phyloP scores from a whole-genome alignment of 371 early-diverging fungal genomes.

The Basidiobolus meristosporus region DNA sequence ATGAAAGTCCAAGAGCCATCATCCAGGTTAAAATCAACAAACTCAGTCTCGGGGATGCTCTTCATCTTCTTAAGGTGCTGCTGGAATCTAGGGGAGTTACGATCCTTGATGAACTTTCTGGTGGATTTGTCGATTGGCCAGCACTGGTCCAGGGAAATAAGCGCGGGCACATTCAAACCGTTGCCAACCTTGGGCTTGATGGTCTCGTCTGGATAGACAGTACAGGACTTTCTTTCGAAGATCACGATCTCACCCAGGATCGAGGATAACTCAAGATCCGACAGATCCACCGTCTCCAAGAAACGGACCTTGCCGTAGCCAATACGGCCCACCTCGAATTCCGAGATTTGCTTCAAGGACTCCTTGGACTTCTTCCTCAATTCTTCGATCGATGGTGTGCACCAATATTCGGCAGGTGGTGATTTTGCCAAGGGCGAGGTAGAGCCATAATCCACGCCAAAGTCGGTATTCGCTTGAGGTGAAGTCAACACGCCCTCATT shows the following conservation, averaged over 20 bases:
- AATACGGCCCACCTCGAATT: conserved; percentile 49
- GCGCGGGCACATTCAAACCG: conserved; percentile 76
- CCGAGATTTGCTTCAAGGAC: conserved; percentile 44
- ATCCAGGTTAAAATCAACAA: conserved; percentile 44
- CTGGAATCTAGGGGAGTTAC: conserved; percentile 43
- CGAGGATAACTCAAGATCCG: conserved; percentile 30
- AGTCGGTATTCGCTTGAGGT: no score
- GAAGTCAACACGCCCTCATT: no score
- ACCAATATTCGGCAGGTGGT: conserved; percentile 44
- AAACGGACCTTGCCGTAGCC: conserved; percentile 64
- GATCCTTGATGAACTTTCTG: conserved; percentile 37
- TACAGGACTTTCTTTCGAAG: conserved; percentile 40
- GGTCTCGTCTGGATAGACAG: conserved; percentile 65
- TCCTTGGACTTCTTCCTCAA: conserved; percentile 30
- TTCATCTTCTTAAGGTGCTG: conserved; percentile 47
- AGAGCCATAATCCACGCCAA: no score
- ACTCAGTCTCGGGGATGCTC: conserved; percentile 42
- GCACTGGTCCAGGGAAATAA: conserved; percentile 57
- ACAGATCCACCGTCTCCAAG: conserved; percentile 62
- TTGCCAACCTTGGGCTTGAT: conserved; percentile 61
- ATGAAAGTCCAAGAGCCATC: conserved; percentile 79
- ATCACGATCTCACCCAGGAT: conserved; percentile 67
- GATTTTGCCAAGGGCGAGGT: no score
- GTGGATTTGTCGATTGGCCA: conserved; percentile 64
- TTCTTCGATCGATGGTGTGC: conserved; percentile 33